Evolutionary conservation across 2,329 filamentous ascomycete species (phyloP).

Genomic region (Stromatinia cepivora): DNA sequence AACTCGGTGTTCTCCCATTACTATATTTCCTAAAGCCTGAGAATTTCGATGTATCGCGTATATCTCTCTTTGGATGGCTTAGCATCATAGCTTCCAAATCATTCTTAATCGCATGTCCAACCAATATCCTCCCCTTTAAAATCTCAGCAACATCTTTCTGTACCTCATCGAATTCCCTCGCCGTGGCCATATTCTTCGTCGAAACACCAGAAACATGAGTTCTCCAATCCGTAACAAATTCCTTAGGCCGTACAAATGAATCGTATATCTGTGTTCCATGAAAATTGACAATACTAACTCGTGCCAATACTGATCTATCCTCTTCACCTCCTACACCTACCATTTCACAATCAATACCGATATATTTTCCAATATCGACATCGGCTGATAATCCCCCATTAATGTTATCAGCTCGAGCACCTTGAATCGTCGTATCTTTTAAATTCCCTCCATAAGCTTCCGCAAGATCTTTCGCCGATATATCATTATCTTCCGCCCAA

Average conservation of each 20-base stretch:
- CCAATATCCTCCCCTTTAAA: slow-evolving; percentile 68
- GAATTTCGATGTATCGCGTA: slow-evolving; percentile 82
- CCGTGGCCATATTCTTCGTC: slow-evolving; percentile 68
- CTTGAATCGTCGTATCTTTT: slow-evolving; percentile 50
- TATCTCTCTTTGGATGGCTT: slow-evolving; percentile 74
- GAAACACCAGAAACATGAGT: slow-evolving; percentile 83
- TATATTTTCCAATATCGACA: slow-evolving; percentile 79
- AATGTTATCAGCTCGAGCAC: slow-evolving; percentile 51
- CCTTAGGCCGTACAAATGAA: slow-evolving; percentile 78
- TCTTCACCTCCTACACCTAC: slow-evolving; percentile 77
- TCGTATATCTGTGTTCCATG: slow-evolving; percentile 93
- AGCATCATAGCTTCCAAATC: slow-evolving; percentile 73
- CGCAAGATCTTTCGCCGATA: slow-evolving; percentile 60
- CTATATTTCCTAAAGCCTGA: slow-evolving; percentile 70
- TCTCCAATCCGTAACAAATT: slow-evolving; percentile 85
- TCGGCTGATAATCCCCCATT: slow-evolving; percentile 64
- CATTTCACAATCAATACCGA: slow-evolving; percentile 98
- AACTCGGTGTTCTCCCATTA: slow-evolving; percentile 66
- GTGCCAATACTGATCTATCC: slow-evolving; percentile 74
- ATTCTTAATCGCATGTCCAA: slow-evolving; percentile 83
- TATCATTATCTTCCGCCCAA: slow-evolving; percentile 61
- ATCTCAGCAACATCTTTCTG: slow-evolving; percentile 70
- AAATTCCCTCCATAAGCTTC: slow-evolving; percentile 60
- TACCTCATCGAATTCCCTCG: slow-evolving; percentile 73
- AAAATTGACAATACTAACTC: slow-evolving; percentile 90